phyloP scores from a whole-genome alignment of 2,329 filamentous ascomycete species.

The Penicillium corylophilum region DNA sequence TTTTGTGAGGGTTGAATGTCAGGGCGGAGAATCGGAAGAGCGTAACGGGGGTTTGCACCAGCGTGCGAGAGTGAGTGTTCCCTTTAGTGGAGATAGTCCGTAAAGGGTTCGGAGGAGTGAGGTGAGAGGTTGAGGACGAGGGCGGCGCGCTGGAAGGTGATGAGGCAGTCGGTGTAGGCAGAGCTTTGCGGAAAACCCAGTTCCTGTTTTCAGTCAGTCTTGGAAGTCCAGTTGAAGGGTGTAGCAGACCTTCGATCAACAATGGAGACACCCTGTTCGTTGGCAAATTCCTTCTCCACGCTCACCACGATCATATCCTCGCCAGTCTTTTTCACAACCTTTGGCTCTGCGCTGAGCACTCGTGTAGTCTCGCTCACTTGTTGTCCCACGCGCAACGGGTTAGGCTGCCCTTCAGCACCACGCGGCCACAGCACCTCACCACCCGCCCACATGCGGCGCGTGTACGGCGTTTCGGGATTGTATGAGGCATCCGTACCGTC shows the following conservation, averaged over 20 bases:
- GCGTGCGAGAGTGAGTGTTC: conserved; percentile 32
- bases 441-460: conserved; percentile 67
- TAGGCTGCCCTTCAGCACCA: conserved; percentile 27
- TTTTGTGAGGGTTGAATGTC: conserved; percentile 47
- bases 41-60: conserved; percentile 39
- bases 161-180: conserved; percentile 22
- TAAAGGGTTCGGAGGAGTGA: conserved; percentile 13
- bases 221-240: not conserved
- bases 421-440: conserved; percentile 57
- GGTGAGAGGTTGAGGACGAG: conserved; percentile 11
- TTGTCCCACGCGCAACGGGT: conserved; percentile 55
- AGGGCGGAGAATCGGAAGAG: conserved; percentile 47
- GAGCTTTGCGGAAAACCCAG: conserved; percentile 47
- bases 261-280: conserved; percentile 52
- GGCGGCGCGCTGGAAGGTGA: conserved; percentile 2
- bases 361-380: conserved; percentile 57
- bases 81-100: conserved; percentile 21
- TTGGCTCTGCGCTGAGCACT: conserved; percentile 55
- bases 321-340: conserved; percentile 54
- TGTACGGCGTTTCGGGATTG: conserved; percentile 61
- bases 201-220: conserved; percentile 29
- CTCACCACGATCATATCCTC: conserved; percentile 65
- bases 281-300: conserved; percentile 61
- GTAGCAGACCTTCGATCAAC: conserved; percentile 52
- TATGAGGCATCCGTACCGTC: conserved; percentile 64